Evolutionary conservation across 495 filamentous ascomycete species (phyloP).

Genomic region (Hypoxylon fuscum): DNA sequence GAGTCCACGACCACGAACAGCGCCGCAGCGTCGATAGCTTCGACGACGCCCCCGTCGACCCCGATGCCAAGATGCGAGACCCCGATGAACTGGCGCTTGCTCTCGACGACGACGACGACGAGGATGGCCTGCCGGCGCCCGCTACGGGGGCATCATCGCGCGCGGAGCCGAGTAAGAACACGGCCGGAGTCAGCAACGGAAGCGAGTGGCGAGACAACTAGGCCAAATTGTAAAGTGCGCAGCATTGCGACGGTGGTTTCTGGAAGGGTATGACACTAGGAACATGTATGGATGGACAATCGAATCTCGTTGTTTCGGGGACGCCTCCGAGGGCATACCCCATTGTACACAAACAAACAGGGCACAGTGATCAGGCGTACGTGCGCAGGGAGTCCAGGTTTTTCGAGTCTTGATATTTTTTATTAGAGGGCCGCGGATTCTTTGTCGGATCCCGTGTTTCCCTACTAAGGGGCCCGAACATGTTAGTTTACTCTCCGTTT

Average conservation of each 20-base stretch:
- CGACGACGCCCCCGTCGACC: constrained; percentile 52
- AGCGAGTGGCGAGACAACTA: constrained; percentile 55
- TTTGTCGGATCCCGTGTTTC: no score
- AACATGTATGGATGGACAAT: neutral
- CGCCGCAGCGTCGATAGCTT: constrained; percentile 44
- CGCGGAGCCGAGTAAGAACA: constrained; percentile 20
- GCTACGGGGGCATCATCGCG: constrained; percentile 19
- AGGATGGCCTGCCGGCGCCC: constrained; percentile 37
- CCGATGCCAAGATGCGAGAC: constrained; percentile 65
- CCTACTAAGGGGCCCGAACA: no score
- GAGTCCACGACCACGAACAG: constrained; percentile 63
- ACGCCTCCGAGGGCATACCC: neutral
- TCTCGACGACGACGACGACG: constrained; percentile 60
- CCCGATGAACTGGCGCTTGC: constrained; percentile 64
- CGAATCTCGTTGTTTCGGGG: neutral
- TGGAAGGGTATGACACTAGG: neutral
- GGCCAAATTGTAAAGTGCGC: neutral
- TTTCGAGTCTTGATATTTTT: neutral
- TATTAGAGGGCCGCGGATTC: no score
- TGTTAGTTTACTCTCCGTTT: no score
- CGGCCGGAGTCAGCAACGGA: constrained; percentile 48
- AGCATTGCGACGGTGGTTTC: neutral
- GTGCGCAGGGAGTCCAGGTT: constrained; percentile 27
- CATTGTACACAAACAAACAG: constrained; percentile 24
- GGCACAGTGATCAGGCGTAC: constrained; percentile 16